Percentiles rank a stretch among this genome's conserved stretches.
Evolutionary conservation across 768 basidiomycete species (phyloP).

Genomic region (Mrakia blollopis): DNA sequence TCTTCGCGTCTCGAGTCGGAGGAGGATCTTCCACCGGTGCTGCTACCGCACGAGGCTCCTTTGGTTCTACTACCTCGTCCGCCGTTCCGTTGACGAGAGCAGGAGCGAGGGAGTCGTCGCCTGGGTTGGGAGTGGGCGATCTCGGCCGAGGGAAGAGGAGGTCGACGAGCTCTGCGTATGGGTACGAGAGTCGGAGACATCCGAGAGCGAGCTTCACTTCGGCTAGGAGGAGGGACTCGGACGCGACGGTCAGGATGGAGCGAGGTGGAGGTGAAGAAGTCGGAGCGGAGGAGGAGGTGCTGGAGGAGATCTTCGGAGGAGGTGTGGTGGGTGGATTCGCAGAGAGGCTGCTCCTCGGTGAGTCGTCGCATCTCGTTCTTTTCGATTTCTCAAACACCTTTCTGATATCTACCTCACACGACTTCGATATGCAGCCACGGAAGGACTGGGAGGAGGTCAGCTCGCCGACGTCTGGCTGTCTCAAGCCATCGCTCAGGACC

Average conservation of each 20-base stretch:
- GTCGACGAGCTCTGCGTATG: slow-evolving; percentile 33
- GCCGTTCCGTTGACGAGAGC: not conserved
- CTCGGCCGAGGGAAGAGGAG: not conserved
- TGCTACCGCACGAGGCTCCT: not conserved
- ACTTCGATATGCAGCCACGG: slow-evolving; percentile 59
- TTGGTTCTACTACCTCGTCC: not conserved
- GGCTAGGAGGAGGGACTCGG: slow-evolving; percentile 29
- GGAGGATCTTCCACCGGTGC: not conserved
- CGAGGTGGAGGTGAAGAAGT: slow-evolving; percentile 37
- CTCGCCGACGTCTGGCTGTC: slow-evolving; percentile 98
- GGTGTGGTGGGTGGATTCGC: slow-evolving; percentile 53
- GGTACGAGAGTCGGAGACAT: slow-evolving; percentile 23
- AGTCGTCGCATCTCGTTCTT: slow-evolving; percentile 28
- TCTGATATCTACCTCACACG: not conserved
- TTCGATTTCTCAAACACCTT: not conserved
- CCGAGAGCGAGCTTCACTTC: not conserved
- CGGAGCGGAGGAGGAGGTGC: slow-evolving; percentile 37
- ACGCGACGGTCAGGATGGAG: slow-evolving; percentile 34
- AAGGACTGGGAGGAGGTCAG: slow-evolving; percentile 78
- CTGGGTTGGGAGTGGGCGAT: not conserved
- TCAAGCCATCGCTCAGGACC: slow-evolving; percentile 90
- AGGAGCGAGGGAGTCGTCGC: not conserved
- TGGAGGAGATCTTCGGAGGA: slow-evolving; percentile 50
- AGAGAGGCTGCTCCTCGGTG: slow-evolving; percentile 68
- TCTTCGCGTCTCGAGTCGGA: slow-evolving; percentile 36